Evolutionary conservation across 164 flowering plant species (phyloP), one percentile per base, ranked within the genome.

Genomic region (Tetrastigma voinierianum): DNA sequence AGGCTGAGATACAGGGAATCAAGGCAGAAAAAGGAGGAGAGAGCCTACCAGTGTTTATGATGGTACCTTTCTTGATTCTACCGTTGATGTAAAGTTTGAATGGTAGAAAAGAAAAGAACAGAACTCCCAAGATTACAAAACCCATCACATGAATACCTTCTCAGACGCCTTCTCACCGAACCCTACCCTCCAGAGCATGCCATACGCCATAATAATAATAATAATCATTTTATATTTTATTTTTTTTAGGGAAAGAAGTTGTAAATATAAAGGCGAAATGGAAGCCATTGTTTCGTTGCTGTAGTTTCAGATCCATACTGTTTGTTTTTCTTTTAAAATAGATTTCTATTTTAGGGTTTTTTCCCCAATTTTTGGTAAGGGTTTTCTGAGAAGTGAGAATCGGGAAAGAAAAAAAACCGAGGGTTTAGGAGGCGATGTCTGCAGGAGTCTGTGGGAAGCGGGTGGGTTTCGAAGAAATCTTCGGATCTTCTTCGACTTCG

Each of bases 371-470:
- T 32, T 32, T 32, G 40, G 40, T 32, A 32, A 32, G 40, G 40
- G 40, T 32, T 32, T 4, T 32, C 40, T 32, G 40, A 32, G 40
- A 32, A 32, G 40, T 32, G 40, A 32, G 40, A 32, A 32, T 7
- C 40, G 40, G 40, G 40, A 2, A 32, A 32, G 23, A 43, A 20
- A 18, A 10, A 56, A 46, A 70, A 56, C 25, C 10, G 46, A 57
- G 70, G 75, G 48, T 66, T 72, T 49, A 46, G 32, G 65, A 32
- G 59, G 69, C 68, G 62, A 75, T 75, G 78, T 75, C 78, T 63
- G 75, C 78, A 2, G 75, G 78, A 40, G 64, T 75, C 55, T 75
- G 78, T 61, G 75, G 78, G 53, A 75, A 75, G 64, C 65, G 78
- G 62, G 78, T 71, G 46, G 78, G 78, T 57, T 75, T 67, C 40